A percentile compares a stretch with the other conserved stretches of the same genome.
phyloP scores from a whole-genome alignment of 2,329 filamentous ascomycete genomes.

The Clarireedia paspali region DNA sequence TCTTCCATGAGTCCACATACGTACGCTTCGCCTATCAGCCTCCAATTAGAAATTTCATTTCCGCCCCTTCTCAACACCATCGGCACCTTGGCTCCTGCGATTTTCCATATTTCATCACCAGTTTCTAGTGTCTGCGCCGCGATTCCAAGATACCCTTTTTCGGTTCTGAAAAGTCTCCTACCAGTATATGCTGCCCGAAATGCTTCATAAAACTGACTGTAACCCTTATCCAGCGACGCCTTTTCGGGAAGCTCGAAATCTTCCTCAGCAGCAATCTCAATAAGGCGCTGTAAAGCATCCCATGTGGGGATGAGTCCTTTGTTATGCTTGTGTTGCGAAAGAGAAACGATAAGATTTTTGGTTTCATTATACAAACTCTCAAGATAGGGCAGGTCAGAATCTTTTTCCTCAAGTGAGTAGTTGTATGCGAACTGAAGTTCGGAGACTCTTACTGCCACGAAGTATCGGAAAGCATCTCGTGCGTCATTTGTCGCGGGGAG shows the following conservation, averaged over 20 bases:
- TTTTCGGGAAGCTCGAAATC: not conserved
- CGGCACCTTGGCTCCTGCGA: slow-evolving; percentile 2
- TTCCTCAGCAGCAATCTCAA: not conserved
- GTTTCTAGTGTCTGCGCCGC: not conserved
- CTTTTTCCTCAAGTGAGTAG: not conserved
- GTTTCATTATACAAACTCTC: not conserved
- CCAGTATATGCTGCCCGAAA: slow-evolving; percentile 10
- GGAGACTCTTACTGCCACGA: not conserved
- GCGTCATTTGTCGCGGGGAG: not conserved
- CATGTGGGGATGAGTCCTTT: not conserved
- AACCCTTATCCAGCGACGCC: not conserved
- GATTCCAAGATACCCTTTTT: slow-evolving; percentile 2
- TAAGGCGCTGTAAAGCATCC: not conserved
- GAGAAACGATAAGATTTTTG: not conserved
- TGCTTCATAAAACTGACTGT: slow-evolving; percentile 4
- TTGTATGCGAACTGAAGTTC: not conserved
- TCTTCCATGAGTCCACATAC: slow-evolving; percentile 5
- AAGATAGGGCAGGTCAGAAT: not conserved
- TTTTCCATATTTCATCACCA: slow-evolving; percentile 1
- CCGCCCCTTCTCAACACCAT: slow-evolving; percentile 2
- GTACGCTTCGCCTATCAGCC: slow-evolving; percentile 6
- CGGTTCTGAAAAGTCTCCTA: slow-evolving; percentile 6
- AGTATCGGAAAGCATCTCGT: not conserved
- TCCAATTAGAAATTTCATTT: not conserved
- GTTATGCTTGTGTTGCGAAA: not conserved